phyloP scores from a whole-genome alignment of 208 protist genomes.

The Naegleria fowleri region DNA sequence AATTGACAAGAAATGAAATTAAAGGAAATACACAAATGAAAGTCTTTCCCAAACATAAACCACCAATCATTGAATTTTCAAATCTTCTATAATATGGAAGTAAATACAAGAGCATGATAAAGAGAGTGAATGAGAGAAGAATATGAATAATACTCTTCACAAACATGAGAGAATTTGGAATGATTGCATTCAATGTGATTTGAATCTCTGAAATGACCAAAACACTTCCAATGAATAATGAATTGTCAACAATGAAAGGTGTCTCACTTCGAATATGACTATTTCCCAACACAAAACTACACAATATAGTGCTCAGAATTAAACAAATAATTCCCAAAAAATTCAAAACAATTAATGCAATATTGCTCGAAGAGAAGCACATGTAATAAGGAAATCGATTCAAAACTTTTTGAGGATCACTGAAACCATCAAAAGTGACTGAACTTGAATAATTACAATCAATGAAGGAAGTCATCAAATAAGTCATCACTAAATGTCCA shows the following conservation, averaged over 20 bases:
- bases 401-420: not conserved
- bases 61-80: not conserved
- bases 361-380: not conserved
- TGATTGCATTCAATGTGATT: not conserved
- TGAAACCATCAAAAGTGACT: not conserved
- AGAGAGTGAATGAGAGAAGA: not conserved
- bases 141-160: not conserved
- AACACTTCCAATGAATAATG: not conserved
- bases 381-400: not conserved
- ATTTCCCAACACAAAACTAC: not conserved
- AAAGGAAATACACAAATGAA: not conserved
- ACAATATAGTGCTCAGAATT: not conserved
- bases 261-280: not conserved
- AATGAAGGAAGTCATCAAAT: not conserved
- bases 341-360: not conserved
- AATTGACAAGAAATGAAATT: not conserved
- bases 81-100: not conserved
- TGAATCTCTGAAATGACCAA: not conserved
- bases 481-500: not conserved
- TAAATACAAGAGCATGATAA: not conserved
- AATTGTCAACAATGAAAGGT: not conserved
- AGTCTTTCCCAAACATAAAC: not conserved
- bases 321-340: not conserved
- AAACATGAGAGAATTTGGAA: not conserved
- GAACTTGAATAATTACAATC: not conserved